phyloP scores from a whole-genome alignment of 2,329 filamentous ascomycete genomes.

The Aaosphaeria pasadenensis region DNA sequence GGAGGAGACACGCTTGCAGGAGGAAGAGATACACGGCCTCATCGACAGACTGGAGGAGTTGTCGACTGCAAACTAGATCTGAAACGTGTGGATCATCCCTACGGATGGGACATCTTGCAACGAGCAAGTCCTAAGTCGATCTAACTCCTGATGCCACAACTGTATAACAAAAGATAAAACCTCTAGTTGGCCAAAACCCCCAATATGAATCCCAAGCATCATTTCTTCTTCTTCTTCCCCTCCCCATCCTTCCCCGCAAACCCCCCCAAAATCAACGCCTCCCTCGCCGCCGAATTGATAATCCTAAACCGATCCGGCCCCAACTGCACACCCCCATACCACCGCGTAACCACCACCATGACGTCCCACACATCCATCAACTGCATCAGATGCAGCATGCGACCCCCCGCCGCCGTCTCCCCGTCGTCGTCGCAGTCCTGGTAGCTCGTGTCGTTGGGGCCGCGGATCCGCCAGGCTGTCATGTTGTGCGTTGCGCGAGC shows the following conservation, averaged over 20 bases:
- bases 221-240: slow-evolving; percentile 31
- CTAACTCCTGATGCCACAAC: too few species aligned
- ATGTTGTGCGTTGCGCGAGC: slow-evolving; percentile 94
- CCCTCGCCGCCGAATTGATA: slow-evolving; percentile 82
- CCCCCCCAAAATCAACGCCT: slow-evolving; percentile 76
- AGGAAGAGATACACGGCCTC: background rate
- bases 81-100: too few species aligned
- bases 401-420: slow-evolving; percentile 83
- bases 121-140: too few species aligned
- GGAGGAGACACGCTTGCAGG: background rate
- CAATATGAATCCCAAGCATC: background rate
- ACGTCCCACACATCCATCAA: slow-evolving; percentile 92
- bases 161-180: too few species aligned
- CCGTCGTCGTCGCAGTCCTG: slow-evolving; percentile 97
- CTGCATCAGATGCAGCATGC: slow-evolving; percentile 87
- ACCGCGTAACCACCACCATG: slow-evolving; percentile 88
- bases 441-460: slow-evolving; percentile 55
- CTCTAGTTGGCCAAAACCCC: too few species aligned
- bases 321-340: slow-evolving; percentile 90
- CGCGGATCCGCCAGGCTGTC: slow-evolving; percentile 83
- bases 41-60: background rate
- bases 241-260: slow-evolving; percentile 56
- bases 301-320: slow-evolving; percentile 87
- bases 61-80: background rate
- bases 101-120: too few species aligned